Evolutionary conservation across 2,329 filamentous ascomycete genomes (phyloP).

Genomic region (Byssochlamys sp.): DNA sequence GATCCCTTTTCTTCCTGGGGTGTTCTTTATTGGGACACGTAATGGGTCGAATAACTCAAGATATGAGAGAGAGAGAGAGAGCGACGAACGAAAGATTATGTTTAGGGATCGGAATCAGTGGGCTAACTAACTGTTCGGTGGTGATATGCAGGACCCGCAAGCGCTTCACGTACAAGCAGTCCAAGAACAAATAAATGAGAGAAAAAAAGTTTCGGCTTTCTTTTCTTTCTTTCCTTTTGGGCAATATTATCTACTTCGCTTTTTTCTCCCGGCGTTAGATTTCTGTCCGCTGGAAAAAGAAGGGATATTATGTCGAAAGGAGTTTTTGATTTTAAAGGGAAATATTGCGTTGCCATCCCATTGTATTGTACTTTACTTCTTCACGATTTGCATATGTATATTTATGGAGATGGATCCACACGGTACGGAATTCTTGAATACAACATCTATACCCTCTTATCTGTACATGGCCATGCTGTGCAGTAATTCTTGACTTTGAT

Average conservation of each 20-base stretch:
- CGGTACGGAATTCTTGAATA: background rate
- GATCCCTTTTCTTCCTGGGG: background rate
- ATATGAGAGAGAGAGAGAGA: background rate
- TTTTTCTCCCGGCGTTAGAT: too few species aligned
- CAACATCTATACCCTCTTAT: too few species aligned
- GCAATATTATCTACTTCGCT: too few species aligned
- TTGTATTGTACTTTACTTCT: background rate
- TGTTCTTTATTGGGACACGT: background rate
- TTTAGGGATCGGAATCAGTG: background rate
- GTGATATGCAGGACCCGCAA: constrained; percentile 51
- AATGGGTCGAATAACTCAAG: background rate
- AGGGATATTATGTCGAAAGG: background rate
- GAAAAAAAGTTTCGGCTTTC: background rate
- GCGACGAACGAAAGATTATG: background rate
- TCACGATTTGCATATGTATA: background rate
- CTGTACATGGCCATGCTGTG: too few species aligned
- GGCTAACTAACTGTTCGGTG: background rate
- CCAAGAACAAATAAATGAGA: constrained; percentile 54
- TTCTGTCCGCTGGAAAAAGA: too few species aligned
- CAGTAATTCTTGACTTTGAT: too few species aligned
- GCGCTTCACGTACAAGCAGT: constrained; percentile 58
- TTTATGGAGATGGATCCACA: background rate
- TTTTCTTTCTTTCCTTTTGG: background rate
- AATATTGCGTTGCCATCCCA: background rate
- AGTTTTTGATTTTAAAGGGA: background rate